Conservation (phyloP, 371 early-diverging fungal genomes). For the Enterospora canceri region DNA sequence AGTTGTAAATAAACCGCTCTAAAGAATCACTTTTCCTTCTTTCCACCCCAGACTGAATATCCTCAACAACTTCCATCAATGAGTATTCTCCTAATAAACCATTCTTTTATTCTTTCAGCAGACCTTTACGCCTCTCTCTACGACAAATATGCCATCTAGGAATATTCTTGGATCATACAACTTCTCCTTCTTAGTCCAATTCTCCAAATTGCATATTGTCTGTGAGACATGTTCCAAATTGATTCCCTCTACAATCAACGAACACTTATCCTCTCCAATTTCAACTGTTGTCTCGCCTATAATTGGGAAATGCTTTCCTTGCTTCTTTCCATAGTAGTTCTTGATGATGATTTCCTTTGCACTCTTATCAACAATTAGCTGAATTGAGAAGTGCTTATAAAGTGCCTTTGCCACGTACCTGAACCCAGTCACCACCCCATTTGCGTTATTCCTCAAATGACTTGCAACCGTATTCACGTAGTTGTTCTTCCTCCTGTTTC, state of each 20-base stretch:
- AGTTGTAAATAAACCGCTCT: too few species aligned
- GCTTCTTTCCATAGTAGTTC: constrained; percentile 96
- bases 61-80: too few species aligned
- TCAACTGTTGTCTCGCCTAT: constrained; percentile 69
- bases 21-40: too few species aligned
- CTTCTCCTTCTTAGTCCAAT: constrained; percentile 65
- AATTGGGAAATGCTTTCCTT: constrained; percentile 71
- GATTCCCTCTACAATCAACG: constrained; percentile 81
- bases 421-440: constrained; percentile 94
- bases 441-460: constrained; percentile 87
- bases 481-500: constrained; percentile 84
- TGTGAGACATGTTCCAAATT: constrained; percentile 90
- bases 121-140: constrained; percentile 30
- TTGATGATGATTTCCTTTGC: constrained; percentile 71
- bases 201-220: constrained; percentile 74
- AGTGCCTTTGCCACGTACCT: constrained; percentile 97
- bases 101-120: too few species aligned
- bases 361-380: constrained; percentile 71
- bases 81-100: too few species aligned
- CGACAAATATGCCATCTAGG: constrained; percentile 72
- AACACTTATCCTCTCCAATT: constrained; percentile 79
- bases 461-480: constrained; percentile 90
- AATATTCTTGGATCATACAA: constrained; percentile 97
- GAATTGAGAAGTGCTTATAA: constrained; percentile 99
- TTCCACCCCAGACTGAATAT: too few species aligned